These are phyloP conservation scores for Cladosporium sp. DNA, from an alignment of 2,329 filamentous ascomycete genomes.

Conservation along the genomic window DNA sequence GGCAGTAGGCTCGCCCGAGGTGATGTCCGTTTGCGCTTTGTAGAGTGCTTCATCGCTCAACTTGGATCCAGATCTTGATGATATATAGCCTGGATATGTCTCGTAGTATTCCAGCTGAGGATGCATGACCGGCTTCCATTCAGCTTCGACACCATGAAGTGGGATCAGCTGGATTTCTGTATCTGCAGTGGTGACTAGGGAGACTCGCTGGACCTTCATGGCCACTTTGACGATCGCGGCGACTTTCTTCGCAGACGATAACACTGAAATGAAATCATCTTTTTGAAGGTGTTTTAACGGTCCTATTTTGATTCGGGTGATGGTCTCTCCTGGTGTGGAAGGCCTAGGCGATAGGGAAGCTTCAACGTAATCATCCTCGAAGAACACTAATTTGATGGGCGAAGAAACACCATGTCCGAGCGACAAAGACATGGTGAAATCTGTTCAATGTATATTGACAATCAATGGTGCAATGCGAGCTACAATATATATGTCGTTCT, in stretches of 20 bases:
- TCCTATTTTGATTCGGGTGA: not conserved
- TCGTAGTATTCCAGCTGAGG: not conserved
- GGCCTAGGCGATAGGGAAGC: not conserved
- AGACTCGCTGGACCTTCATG: conserved; percentile 1
- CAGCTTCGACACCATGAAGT: not conserved
- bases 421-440: not conserved
- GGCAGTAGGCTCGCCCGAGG: not conserved
- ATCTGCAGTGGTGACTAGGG: not conserved
- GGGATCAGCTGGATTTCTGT: not conserved
- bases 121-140: not conserved
- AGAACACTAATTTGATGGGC: not conserved
- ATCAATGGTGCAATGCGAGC: too few relatives aligned
- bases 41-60: not conserved
- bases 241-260: not conserved
- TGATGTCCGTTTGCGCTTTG: not conserved
- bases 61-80: not conserved
- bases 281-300: not conserved
- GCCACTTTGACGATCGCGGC: not conserved
- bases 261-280: not conserved
- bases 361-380: not conserved
- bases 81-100: not conserved
- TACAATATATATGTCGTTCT: not conserved
- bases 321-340: not conserved
- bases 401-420: too few relatives aligned
- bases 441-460: too few relatives aligned